Evolutionary conservation across 441 rosid species (phyloP), one percentile per base, ranked within the genome.

Genomic region (Biscutella auriculata): DNA sequence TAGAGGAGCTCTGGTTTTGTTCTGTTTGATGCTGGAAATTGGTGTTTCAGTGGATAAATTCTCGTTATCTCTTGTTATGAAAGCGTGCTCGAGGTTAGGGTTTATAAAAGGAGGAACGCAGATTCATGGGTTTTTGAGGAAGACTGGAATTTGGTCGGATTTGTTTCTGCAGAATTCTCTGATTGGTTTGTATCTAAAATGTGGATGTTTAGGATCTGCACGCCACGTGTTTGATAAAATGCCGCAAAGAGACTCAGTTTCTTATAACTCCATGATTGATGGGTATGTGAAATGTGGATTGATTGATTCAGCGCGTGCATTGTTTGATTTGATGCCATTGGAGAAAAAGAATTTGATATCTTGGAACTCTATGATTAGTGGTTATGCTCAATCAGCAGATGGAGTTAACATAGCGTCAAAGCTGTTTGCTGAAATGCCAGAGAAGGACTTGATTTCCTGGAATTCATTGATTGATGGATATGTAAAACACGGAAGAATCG

Each of bases 101-200:
- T 74, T 64, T 60, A 32, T 76, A 8, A 67, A 37, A 12, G 86
- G 51, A 73, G 95, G 92, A 61, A 65, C 71, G 80, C 94, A 84
- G 78, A 51, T 87, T 72, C 97, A 87, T 73, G 97, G 94, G 43
- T 56, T 90, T 46, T 48, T 90, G 79, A 68, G 67, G 65, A 87
- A 90, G 57, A 5, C 70, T 33, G 73, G 65, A 54, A 26, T 78
- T 43, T 80, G 82, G 65, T 76, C 80, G 23, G 73, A 83, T 71
- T 68, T 78, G 71, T 87, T 73, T 69, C 57, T 90, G 65, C 81
- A 69, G 60, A 90, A 90, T 65, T 79, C 89, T 64, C 59, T 89
- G 77, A 69, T 80, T 8, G 36, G 67, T 0, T 14, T 78, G 68
- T 86, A 82, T 49, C 4, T 70, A 32, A 72, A 70, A 17, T 79